phyloP scores from a whole-genome alignment of 495 filamentous ascomycete species.

The Neurospora sp. region DNA sequence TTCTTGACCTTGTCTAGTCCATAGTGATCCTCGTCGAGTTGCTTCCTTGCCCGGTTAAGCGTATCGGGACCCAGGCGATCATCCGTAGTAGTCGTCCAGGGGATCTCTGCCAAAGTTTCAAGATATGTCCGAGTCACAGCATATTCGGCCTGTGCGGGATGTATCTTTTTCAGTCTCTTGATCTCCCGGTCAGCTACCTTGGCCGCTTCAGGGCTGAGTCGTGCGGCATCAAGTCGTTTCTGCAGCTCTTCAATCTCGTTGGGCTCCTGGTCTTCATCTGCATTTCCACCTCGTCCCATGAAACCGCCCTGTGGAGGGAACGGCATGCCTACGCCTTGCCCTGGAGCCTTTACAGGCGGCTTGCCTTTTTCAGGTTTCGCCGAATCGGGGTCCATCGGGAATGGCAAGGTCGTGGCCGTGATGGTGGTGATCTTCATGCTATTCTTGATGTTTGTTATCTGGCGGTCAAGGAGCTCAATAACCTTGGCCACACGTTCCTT shows the following conservation, averaged over 20 bases:
- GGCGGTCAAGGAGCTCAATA: conserved; percentile 68
- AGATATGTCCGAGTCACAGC: conserved; percentile 90
- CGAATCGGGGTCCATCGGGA: conserved; percentile 43
- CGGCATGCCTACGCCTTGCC: conserved; percentile 23
- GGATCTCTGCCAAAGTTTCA: conserved; percentile 89
- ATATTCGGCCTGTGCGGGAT: conserved; percentile 88
- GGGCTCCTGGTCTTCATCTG: conserved; percentile 57
- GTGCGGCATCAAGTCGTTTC: conserved; percentile 73
- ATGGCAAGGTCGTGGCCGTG: conserved; percentile 47
- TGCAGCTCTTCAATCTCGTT: conserved; percentile 89
- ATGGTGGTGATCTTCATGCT: conserved; percentile 69
- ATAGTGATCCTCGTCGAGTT: conserved; percentile 94
- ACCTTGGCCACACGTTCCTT: conserved; percentile 68
- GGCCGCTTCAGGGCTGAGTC: conserved; percentile 54
- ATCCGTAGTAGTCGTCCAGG: conserved; percentile 79
- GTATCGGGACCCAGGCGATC: conserved; percentile 82
- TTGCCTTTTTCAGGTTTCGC: conserved; percentile 12
- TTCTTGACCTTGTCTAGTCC: conserved; percentile 97
- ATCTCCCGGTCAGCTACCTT: conserved; percentile 87
- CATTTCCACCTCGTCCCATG: conserved; percentile 24
- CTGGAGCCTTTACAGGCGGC: conserved; percentile 15
- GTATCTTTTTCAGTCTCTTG: conserved; percentile 86
- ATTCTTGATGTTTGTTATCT: conserved; percentile 71
- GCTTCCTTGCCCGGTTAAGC: conserved; percentile 67
- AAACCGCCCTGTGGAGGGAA: conserved; percentile 35